phyloP scores from a whole-genome alignment of 2,329 filamentous ascomycete species.

The Nannizziopsis arthrosporioides region DNA sequence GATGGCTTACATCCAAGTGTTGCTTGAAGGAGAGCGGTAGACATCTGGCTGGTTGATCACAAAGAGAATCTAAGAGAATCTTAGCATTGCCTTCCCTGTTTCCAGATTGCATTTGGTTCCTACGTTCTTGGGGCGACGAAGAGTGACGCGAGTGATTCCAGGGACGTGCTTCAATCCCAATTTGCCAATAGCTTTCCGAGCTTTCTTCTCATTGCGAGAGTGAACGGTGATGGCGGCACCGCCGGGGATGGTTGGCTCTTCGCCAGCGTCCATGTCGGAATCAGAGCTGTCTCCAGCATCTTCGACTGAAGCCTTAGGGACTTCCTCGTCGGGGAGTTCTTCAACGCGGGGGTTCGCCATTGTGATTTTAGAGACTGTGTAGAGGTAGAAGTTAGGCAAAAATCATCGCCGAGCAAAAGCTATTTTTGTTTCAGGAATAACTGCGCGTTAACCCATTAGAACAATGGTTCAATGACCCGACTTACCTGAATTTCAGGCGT shows the following conservation, averaged over 20 bases:
- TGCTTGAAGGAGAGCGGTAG: conserved; percentile 98
- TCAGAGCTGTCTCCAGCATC: conserved; percentile 45
- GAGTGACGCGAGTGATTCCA: conserved; percentile 95
- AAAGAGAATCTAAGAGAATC: conserved; percentile 67
- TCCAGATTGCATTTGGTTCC: conserved; percentile 35
- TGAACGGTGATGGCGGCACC: conserved; percentile 85
- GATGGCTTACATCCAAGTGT: conserved; percentile 90
- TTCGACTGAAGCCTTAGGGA: conserved; percentile 73
- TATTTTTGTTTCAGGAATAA: background rate
- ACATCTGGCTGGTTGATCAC: conserved; percentile 99
- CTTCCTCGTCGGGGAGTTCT: conserved; percentile 83
- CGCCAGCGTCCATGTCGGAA: conserved; percentile 37
- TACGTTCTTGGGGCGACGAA: conserved; percentile 98
- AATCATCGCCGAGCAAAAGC: background rate
- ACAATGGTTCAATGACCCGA: background rate
- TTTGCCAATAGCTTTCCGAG: conserved; percentile 97
- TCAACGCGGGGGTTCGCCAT: conserved; percentile 42
- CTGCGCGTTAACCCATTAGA: too few relatives aligned
- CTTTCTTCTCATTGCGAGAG: conserved; percentile 99
- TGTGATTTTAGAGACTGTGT: conserved; percentile 25
- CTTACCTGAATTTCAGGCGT: background rate
- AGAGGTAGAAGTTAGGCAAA: background rate
- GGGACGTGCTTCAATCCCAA: conserved; percentile 90
- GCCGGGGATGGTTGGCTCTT: conserved; percentile 59
- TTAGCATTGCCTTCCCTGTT: background rate